Evolutionary conservation across 352 stramenopile genomes (phyloP), one percentile per base, ranked within the genome.

Genomic region (Elongisporangium anandrum): DNA sequence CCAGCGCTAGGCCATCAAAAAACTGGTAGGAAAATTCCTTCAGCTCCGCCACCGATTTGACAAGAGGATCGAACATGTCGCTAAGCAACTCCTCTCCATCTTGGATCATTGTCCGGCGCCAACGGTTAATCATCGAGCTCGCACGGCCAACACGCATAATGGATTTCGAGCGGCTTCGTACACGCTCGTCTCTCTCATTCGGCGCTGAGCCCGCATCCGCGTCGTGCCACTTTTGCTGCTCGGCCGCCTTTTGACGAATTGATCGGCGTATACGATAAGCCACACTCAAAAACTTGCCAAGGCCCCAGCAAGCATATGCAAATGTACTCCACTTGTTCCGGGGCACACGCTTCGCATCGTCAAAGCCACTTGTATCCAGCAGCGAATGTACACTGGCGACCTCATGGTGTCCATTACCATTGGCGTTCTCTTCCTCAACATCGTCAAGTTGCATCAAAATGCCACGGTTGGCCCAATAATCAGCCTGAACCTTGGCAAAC

Each of bases 261-360:
- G 26, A 52, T 45, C 29, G 56, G 19, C 68, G 74, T 22, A 69
- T 69, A 17, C 66, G 69, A 22, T 67, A 68, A 15, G 61, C 65
- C 13, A 70, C 60, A 4, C 59, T 52, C 6, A 87, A 59, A 50
- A 90, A 90, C 26, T 80, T 79, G 12, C 77, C 83, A 6, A 89
- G 59, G 4, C 69, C 79, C 71, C 69, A 85, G 45, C 75, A 90
- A 10, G 73, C 77, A 49, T 87, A 89, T 5, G 79, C 77, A 64
- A 89, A 92, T 9, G 79, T 89, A 60, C 77, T 92, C 78, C 79
- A 90, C 53, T 87, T 90, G 58, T 88, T 89, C 1, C 74, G 75
- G 17, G 76, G 75, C 20, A 88, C 71, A 23, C 75, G 60, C 51
- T 87, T 92, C 10, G 64, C 70, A 38, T 90, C 79, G 39, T 90